A percentile compares a stretch with the other conserved stretches of the same genome.
phyloP scores from a whole-genome alignment of 169 alveolate genomes.

The Plasmodium cynomolgi region DNA sequence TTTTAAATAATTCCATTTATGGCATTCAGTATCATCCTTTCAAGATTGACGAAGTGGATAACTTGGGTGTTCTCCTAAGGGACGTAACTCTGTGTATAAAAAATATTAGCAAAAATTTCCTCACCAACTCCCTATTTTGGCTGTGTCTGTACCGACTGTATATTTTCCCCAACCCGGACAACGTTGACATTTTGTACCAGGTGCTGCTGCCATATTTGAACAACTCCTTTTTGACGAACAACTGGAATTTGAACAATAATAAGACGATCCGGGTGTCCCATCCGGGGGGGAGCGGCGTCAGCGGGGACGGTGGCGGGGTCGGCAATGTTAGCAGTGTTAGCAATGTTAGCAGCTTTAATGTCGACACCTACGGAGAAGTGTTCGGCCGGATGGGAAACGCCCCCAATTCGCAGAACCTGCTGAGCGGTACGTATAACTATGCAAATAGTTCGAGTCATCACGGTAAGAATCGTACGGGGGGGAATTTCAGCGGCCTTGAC shows the following conservation, averaged over 20 bases:
- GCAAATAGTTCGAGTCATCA: not conserved
- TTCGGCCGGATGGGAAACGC: slow-evolving; percentile 11
- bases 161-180: slow-evolving; percentile 83
- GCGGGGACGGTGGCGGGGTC: not conserved
- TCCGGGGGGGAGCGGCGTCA: not conserved
- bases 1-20: slow-evolving; percentile 64
- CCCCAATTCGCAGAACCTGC: slow-evolving; percentile 36
- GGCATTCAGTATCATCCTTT: slow-evolving; percentile 82
- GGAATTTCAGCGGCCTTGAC: not conserved
- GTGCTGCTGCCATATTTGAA: slow-evolving; percentile 87
- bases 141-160: slow-evolving; percentile 84
- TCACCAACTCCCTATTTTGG: slow-evolving; percentile 88
- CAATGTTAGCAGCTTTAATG: slow-evolving; percentile 3
- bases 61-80: slow-evolving; percentile 79
- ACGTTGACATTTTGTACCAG: slow-evolving; percentile 85
- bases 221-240: slow-evolving; percentile 79
- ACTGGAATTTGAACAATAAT: slow-evolving; percentile 81
- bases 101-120: slow-evolving; percentile 81
- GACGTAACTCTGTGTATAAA: slow-evolving; percentile 83
- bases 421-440: not conserved
- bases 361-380: slow-evolving; percentile 70
- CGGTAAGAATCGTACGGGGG: not conserved
- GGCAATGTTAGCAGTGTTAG: not conserved
- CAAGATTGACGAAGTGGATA: slow-evolving; percentile 78
- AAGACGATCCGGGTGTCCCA: slow-evolving; percentile 43